Evolutionary conservation across 352 stramenopile genomes (phyloP).

Genomic region (Pythium folliculosum): DNA sequence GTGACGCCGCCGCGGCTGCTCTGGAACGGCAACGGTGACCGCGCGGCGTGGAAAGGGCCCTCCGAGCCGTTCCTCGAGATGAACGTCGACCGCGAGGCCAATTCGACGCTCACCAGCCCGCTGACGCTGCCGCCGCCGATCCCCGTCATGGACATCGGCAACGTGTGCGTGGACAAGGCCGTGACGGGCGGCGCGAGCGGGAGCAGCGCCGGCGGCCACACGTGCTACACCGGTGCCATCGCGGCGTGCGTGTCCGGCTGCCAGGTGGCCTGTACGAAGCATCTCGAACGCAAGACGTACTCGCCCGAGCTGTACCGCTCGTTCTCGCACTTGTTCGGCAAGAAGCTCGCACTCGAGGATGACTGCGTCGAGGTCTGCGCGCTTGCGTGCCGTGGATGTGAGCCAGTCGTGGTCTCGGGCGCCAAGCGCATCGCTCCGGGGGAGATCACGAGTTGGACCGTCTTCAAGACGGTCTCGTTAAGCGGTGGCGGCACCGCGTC

Average conservation of each 20-base stretch:
- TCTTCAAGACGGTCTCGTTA: conserved; percentile 38
- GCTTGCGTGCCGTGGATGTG: conserved; percentile 63
- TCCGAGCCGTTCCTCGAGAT: conserved; percentile 65
- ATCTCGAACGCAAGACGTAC: conserved; percentile 52
- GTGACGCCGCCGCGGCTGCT: conserved; percentile 42
- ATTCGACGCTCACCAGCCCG: conserved; percentile 38
- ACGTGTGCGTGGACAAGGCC: conserved; percentile 66
- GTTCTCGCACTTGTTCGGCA: conserved; percentile 73
- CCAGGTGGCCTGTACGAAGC: conserved; percentile 45
- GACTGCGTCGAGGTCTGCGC: conserved; percentile 70
- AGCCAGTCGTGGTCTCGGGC: conserved; percentile 57
- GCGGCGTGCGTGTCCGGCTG: conserved; percentile 63
- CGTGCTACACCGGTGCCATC: conserved; percentile 52
- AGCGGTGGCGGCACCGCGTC: conserved; percentile 16
- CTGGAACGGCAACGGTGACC: conserved; percentile 69
- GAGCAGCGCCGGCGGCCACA: conserved; percentile 39
- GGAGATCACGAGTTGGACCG: conserved; percentile 41
- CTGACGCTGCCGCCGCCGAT: conserved; percentile 15
- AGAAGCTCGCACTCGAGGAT: conserved; percentile 65
- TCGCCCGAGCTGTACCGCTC: conserved; percentile 39
- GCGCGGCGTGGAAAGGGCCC: conserved; percentile 44
- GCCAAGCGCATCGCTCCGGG: conserved; percentile 36
- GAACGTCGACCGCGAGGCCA: conserved; percentile 46
- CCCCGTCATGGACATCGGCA: conserved; percentile 37
- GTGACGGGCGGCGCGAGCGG: conserved; percentile 18